Conservation (phyloP, 257 asterid genomes). For the Osmanthus fragrans region DNA sequence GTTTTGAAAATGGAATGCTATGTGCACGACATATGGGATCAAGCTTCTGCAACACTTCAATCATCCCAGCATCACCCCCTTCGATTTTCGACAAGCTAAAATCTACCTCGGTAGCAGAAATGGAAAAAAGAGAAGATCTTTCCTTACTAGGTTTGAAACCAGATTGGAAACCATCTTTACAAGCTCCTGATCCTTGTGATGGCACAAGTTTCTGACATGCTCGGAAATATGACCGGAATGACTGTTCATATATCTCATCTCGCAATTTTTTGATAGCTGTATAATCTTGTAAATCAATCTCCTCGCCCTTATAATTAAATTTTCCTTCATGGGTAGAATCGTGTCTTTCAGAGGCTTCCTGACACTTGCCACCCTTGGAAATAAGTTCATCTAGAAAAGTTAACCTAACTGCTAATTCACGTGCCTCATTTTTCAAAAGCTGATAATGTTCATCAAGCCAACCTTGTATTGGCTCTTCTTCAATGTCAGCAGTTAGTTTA, state of each 20-base stretch:
- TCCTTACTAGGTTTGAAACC: conserved; percentile 87
- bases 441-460: conserved; percentile 99
- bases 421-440: conserved; percentile 88
- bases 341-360: conserved; percentile 49
- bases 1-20: conserved; percentile 86
- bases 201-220: conserved; percentile 83
- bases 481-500: conserved; percentile 82
- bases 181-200: conserved; percentile 90
- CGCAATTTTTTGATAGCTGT: conserved; percentile 66
- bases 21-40: conserved; percentile 93
- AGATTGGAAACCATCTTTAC: conserved; percentile 82
- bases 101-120: conserved; percentile 86
- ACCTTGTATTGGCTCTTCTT: conserved; percentile 99
- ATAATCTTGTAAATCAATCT: conserved; percentile 64
- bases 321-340: conserved; percentile 58
- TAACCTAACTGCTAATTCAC: conserved; percentile 90
- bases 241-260: conserved; percentile 72
- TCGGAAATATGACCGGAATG: conserved; percentile 81
- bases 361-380: conserved; percentile 48
- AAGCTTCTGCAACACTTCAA: conserved; percentile 89
- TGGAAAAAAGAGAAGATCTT: conserved; percentile 74
- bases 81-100: conserved; percentile 75
- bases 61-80: conserved; percentile 99
- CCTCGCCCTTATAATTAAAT: conserved; percentile 61
- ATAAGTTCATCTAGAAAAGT: conserved; percentile 83